These are phyloP conservation scores for Apiotrichum brassicae DNA, from an alignment of 1,284 basidiomycete genomes.

Conservation along the genomic window DNA sequence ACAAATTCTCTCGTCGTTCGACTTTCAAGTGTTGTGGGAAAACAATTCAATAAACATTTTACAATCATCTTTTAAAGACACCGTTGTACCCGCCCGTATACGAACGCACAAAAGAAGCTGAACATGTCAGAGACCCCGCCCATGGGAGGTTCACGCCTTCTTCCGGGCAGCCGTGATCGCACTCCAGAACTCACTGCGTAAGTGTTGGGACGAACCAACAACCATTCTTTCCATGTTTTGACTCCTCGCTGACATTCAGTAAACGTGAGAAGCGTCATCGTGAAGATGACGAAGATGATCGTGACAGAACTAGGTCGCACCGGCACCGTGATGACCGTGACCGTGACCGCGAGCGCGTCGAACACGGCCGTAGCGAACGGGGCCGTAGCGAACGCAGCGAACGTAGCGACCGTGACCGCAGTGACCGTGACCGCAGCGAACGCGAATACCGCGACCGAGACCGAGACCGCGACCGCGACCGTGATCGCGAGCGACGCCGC, in stretches of 20 bases:
- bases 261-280: conserved; percentile 50
- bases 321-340: conserved; percentile 25
- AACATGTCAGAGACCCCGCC: conserved; percentile 33
- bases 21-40: no score
- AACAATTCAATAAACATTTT: no score
- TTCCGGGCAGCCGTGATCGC: conserved; percentile 24
- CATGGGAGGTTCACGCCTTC: conserved; percentile 10
- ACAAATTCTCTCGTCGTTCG: no score
- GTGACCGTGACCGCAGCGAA: conserved; percentile 37
- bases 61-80: no score
- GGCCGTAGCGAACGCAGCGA: conserved; percentile 27
- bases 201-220: no score
- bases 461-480: conserved; percentile 51
- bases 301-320: conserved; percentile 31
- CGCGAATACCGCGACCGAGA: conserved; percentile 36
- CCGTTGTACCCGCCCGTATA: no score
- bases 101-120: no score
- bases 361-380: conserved; percentile 58
- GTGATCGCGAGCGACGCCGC: conserved; percentile 41
- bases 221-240: no score
- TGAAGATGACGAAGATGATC: conserved; percentile 40
- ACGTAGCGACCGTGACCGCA: conserved; percentile 30
- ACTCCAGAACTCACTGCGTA: conserved; percentile 42
- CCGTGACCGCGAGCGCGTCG: conserved; percentile 31
- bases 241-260: conserved; percentile 15